Evolutionary conservation across 495 filamentous ascomycete species (phyloP), one percentile per base, ranked within the genome.

Genomic region (Physcia stellaris): DNA sequence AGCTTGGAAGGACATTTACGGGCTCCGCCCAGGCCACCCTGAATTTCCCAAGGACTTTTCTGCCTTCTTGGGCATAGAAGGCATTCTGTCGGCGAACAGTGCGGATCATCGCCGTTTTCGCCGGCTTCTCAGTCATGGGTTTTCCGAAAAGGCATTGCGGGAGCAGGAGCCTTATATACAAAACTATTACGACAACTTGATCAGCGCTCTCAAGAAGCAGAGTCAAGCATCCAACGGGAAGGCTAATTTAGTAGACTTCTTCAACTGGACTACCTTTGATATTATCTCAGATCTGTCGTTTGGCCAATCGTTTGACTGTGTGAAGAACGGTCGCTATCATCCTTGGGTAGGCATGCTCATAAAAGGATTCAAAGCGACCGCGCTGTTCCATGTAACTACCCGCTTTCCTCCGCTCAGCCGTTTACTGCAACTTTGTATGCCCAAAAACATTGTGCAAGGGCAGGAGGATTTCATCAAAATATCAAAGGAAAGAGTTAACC

Each of bases 1-100:
- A 12, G 71, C 75, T 3, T 74, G 64, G 59, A 63, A 65, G 19
- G 71, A 76, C 40, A 75, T 82, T 34, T 73, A 79, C 41, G 68
- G 67, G 10, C 52, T 57, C 45, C 55, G 49, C 6, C 40, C 48
- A 10, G 55, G 56, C 9, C 35, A 43, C 17, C 52, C 47, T 17
- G 40, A 59, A 15, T 54, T 65, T 31, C 31, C 48, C 18, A 66
- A 64, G 32, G 55, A 67, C 23, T 6, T 19, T 12, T 6, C 16
- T 2, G 15, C 37, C 16, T 43, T 32, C 37, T 36, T 21, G 2
- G 36, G 37, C 2, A 32, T 45, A 2, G n/a, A 48, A 5, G 35
- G 49, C 0, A 50, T 60, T 23, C 40, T 51, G 7, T 38, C 48
- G 12, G 48, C 50, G 9, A 41, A 48, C 24, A 45, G 33, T 21